A percentile compares a stretch with the other conserved stretches of the same genome.
These are phyloP conservation scores for Balamuthia mandrillaris DNA, from an alignment of 208 protist genomes.

Conservation along the genomic window DNA sequence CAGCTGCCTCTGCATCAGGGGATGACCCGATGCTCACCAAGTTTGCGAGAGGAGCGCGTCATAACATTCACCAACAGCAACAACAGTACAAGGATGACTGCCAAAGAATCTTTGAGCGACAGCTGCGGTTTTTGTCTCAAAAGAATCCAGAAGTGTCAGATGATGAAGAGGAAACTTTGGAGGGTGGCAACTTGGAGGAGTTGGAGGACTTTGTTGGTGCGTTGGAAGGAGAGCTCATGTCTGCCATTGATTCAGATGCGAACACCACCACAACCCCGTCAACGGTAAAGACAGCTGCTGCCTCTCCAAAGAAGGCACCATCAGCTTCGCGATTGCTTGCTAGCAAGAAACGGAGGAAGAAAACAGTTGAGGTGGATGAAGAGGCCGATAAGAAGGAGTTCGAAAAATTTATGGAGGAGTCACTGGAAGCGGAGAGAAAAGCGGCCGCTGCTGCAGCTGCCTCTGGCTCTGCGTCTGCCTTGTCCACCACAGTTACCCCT, in stretches of 20 bases:
- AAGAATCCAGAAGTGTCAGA: background rate
- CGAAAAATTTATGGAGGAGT: conserved; percentile 36
- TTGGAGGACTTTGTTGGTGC: conserved; percentile 34
- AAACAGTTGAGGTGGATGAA: conserved; percentile 7
- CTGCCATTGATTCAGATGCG: background rate
- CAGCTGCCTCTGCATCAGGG: background rate
- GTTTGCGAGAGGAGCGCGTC: conserved; percentile 50
- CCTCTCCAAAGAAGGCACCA: background rate
- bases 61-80: conserved; percentile 53
- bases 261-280: background rate
- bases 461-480: no score
- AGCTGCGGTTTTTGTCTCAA: conserved; percentile 1
- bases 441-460: background rate
- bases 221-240: conserved; percentile 30
- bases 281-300: background rate
- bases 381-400: conserved; percentile 18
- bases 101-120: conserved; percentile 6
- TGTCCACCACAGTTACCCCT: background rate
- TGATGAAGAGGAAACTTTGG: conserved; percentile 19
- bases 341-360: background rate
- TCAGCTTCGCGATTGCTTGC: background rate
- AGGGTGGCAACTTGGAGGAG: conserved; percentile 24
- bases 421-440: conserved; percentile 2
- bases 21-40: conserved; percentile 54
- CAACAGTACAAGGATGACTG: conserved; percentile 51